A percentile compares a stretch with the other conserved stretches of the same genome.
Conservation (phyloP, 2,329 filamentous ascomycete species). For the Aspergillus hiratsukae region DNA sequence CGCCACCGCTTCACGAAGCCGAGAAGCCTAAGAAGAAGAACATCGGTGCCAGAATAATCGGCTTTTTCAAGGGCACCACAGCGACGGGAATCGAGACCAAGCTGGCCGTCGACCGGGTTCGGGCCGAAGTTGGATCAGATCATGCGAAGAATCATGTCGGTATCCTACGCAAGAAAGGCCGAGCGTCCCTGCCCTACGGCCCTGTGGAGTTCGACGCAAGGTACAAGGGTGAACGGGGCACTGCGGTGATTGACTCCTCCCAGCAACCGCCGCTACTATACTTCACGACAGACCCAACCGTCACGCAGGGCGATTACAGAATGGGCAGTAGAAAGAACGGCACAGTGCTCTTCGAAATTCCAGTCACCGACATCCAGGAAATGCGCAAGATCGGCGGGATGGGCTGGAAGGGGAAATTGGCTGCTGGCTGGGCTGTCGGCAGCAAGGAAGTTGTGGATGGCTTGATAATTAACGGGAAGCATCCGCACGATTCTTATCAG, state of each 20-base stretch:
- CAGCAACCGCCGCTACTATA: conserved; percentile 48
- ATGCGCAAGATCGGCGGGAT: conserved; percentile 74
- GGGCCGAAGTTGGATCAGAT: conserved; percentile 57
- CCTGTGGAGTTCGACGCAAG: conserved; percentile 70
- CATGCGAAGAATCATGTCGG: conserved; percentile 68
- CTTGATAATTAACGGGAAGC: conserved; percentile 58
- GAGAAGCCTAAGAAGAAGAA: conserved; percentile 27
- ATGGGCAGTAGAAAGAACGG: conserved; percentile 46
- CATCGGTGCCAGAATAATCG: conserved; percentile 49
- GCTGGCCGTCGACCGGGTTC: conserved; percentile 65
- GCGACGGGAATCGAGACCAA: conserved; percentile 70
- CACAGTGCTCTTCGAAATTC: conserved; percentile 62
- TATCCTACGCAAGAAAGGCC: conserved; percentile 53
- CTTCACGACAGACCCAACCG: conserved; percentile 50
- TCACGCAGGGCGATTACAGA: conserved; percentile 36
- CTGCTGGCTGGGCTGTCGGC: conserved; percentile 73
- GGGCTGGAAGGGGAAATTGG: conserved; percentile 77
- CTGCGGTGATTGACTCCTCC: conserved; percentile 58
- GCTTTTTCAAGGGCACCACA: conserved; percentile 64
- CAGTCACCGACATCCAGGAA: conserved; percentile 66
- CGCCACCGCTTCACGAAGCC: neutral
- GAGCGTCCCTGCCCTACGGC: conserved; percentile 47
- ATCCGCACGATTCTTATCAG: conserved; percentile 49
- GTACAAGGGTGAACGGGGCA: conserved; percentile 66
- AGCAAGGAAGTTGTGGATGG: conserved; percentile 70